Base-by-base conservation (phyloP, 306 rosid genomes). In the Rosa chinensis region DNA sequence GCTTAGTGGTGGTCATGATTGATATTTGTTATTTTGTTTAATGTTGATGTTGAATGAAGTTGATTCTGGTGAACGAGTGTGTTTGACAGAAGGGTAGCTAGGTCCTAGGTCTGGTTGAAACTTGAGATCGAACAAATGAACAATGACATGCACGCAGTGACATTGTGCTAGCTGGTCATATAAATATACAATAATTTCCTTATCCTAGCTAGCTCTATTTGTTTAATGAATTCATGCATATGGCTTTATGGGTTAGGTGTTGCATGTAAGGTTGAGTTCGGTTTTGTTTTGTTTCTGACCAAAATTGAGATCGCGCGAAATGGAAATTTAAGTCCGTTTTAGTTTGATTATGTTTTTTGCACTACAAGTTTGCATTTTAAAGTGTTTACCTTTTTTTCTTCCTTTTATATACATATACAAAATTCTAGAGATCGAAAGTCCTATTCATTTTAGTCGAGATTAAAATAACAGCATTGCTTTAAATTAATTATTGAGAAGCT, bases 211-310 rank as follows among this genome's bases (percentile, higher is more conserved):
- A 28, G 7, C 5, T 62, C 10, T 35, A 35, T 20, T 79, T 25
- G 72, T 79, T 48, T 61, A 72, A 48, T 35, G 52, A 21, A 58
- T 37, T 72, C 69, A 32, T 32, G 69, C 43, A 63, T 56, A 58
- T 2, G 44, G 43, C 40, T 18, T 63, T 61, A 61, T 10, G 17
- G 39, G 39, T 61, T 61, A 61, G 39, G 37, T 2, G 8, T 10
- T 10, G 16, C 2, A 25, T 18, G 62, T 10, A 25, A 25, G 66
- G 66, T 23, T 50, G 17, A 23, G 37, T 23, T 23, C 0, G 28
- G 23, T 20, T 55, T 7, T 6, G 4, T 56, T 56, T 3, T 56
- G 63, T n/a, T 20, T 56, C 10, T n/a, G 32, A 3, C 8, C 58
- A 32, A 52, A 52, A 52, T 45, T 45, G 13, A 10, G 14, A 47